Evolutionary conservation across 768 basidiomycete species (phyloP).

Genomic region (Rubroboletus satanas): DNA sequence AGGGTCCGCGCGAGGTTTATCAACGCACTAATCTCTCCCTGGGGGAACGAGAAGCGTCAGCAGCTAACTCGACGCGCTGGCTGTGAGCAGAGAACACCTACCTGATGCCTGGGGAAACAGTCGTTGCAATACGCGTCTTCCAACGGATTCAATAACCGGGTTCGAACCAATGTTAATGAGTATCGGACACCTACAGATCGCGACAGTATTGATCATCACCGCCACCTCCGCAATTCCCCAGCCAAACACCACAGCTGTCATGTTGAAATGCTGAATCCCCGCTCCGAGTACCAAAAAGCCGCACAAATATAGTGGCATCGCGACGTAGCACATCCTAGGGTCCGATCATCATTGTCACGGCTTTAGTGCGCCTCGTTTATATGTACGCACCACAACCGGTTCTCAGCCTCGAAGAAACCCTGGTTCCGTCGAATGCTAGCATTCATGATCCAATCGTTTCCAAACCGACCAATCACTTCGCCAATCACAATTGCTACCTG

Average conservation of each 20-base stretch:
- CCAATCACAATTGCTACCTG: constrained; percentile 50
- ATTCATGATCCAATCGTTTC: constrained; percentile 49
- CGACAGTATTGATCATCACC: constrained; percentile 40
- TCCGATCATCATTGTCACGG: background rate
- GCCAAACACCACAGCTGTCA: constrained; percentile 35
- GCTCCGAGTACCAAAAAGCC: constrained; percentile 43
- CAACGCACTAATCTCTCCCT: constrained; percentile 43
- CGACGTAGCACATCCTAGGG: constrained; percentile 36
- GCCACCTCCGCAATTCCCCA: constrained; percentile 41
- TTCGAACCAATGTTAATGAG: background rate
- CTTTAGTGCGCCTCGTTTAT: too few species aligned
- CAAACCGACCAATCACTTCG: constrained; percentile 47
- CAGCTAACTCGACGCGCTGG: background rate
- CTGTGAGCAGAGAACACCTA: background rate
- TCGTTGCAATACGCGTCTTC: constrained; percentile 39
- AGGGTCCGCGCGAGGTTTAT: constrained; percentile 39
- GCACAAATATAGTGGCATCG: constrained; percentile 37
- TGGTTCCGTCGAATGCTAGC: constrained; percentile 40
- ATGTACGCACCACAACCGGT: constrained; percentile 36
- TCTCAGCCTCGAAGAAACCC: constrained; percentile 55
- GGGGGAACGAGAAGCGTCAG: background rate
- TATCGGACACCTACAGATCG: constrained; percentile 29
- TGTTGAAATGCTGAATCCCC: constrained; percentile 32
- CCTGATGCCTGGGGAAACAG: constrained; percentile 35
- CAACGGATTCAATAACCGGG: background rate